Conservation (phyloP, 1,139 yeast species). For the Sugiyamaella pinicola region DNA sequence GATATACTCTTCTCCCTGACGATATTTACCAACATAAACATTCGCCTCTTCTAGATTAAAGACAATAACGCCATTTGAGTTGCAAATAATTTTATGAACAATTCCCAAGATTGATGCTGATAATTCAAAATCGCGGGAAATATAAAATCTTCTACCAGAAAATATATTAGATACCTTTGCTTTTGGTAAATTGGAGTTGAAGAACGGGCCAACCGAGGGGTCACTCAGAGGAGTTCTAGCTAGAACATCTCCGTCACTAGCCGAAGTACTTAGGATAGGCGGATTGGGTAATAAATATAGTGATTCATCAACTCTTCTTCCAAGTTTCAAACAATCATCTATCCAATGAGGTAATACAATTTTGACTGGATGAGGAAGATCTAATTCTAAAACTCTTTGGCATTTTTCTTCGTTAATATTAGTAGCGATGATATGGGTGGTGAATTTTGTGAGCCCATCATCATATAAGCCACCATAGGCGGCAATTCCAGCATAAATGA, state of each 20-base stretch:
- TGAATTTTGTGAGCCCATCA: slow-evolving; percentile 63
- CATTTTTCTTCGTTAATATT: slow-evolving; percentile 52
- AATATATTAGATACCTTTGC: slow-evolving; percentile 32
- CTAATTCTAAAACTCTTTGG: slow-evolving; percentile 32
- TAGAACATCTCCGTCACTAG: not conserved
- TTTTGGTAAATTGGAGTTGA: slow-evolving; percentile 5
- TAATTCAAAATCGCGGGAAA: slow-evolving; percentile 43
- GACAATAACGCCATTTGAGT: slow-evolving; percentile 47
- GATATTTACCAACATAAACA: slow-evolving; percentile 66
- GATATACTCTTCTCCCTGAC: slow-evolving; percentile 59
- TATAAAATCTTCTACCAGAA: slow-evolving; percentile 37
- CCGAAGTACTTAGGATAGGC: slow-evolving; percentile 18
- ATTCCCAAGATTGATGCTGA: slow-evolving; percentile 39
- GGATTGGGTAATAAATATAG: slow-evolving; percentile 51
- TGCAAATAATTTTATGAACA: slow-evolving; percentile 42
- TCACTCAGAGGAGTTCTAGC: not conserved
- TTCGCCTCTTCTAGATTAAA: slow-evolving; percentile 47
- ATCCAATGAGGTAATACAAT: slow-evolving; percentile 74
- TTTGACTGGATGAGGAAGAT: slow-evolving; percentile 49
- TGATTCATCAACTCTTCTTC: slow-evolving; percentile 54
- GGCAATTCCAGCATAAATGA: slow-evolving; percentile 63
- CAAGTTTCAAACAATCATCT: slow-evolving; percentile 63
- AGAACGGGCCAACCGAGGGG: slow-evolving; percentile 7
- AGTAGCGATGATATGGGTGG: slow-evolving; percentile 75
- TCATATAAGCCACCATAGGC: slow-evolving; percentile 76